Evolutionary conservation across 495 filamentous ascomycete species (phyloP).

Genomic region (Neurospora africana): DNA sequence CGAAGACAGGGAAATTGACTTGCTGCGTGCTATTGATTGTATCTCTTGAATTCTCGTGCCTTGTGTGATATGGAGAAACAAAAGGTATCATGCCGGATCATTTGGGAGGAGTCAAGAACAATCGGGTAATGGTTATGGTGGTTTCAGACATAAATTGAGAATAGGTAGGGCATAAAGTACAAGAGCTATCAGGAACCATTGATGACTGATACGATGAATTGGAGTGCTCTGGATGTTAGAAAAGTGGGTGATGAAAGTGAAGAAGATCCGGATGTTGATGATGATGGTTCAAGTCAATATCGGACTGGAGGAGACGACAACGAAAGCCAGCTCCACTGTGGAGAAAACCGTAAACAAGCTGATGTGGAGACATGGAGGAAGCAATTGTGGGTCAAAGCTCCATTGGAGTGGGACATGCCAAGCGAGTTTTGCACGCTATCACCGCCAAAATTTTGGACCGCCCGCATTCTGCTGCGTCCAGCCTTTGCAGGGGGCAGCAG

Average conservation of each 20-base stretch:
- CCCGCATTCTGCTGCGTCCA: neutral
- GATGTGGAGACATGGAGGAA: neutral
- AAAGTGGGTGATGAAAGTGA: neutral
- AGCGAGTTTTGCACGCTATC: constrained; percentile 12
- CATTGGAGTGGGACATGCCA: neutral
- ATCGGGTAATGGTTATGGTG: neutral
- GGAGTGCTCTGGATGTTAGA: neutral
- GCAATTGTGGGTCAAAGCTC: neutral
- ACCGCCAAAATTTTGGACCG: constrained; percentile 23
- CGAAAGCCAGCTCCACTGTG: neutral
- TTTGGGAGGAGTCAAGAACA: neutral
- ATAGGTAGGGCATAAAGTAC: neutral
- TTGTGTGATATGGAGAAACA: neutral
- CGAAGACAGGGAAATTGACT: neutral
- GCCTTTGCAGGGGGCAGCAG: neutral
- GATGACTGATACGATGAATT: neutral
- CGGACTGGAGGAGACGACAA: neutral
- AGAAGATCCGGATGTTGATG: neutral
- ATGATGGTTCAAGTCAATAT: neutral
- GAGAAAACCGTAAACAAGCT: neutral
- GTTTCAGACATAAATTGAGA: neutral
- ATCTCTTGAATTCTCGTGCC: neutral
- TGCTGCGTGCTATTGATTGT: neutral
- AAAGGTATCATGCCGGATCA: neutral
- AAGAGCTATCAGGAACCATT: neutral